Conservation (phyloP, 805 yeast species). For the Yarrowia sp. region DNA sequence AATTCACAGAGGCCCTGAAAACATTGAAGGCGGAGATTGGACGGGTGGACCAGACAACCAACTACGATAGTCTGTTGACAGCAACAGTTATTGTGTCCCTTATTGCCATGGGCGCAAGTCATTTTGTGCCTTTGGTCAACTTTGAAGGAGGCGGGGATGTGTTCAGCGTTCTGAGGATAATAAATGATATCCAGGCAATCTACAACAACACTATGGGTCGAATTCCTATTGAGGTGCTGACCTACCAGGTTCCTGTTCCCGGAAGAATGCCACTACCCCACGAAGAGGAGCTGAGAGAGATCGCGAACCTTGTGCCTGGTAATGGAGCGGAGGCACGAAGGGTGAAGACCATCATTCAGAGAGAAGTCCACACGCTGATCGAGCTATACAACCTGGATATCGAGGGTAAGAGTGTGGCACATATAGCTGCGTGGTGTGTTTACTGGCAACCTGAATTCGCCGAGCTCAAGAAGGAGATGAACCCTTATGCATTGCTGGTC, state of each 20-base stretch:
- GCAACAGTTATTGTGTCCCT: neutral
- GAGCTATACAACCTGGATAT: conserved; percentile 5
- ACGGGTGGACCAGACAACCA: neutral
- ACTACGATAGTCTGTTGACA: neutral
- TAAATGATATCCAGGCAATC: neutral
- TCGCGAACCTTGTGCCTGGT: neutral
- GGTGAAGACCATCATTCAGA: neutral
- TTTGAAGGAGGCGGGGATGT: neutral
- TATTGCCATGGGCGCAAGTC: neutral
- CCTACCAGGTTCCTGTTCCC: neutral
- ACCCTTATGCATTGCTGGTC: conserved; percentile 3
- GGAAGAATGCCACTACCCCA: neutral
- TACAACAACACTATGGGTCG: neutral
- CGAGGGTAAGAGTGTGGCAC: neutral
- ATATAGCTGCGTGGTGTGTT: neutral
- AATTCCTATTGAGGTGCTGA: neutral
- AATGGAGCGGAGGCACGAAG: neutral
- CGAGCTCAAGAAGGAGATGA: neutral
- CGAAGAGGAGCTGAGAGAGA: conserved; percentile 1
- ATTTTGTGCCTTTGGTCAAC: neutral
- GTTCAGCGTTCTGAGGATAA: neutral
- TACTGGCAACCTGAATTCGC: conserved; percentile 3
- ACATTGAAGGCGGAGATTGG: neutral
- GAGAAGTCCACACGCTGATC: neutral
- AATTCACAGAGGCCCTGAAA: neutral